Conservation (phyloP, 768 basidiomycete species). For the Lepiota subincarnata region DNA sequence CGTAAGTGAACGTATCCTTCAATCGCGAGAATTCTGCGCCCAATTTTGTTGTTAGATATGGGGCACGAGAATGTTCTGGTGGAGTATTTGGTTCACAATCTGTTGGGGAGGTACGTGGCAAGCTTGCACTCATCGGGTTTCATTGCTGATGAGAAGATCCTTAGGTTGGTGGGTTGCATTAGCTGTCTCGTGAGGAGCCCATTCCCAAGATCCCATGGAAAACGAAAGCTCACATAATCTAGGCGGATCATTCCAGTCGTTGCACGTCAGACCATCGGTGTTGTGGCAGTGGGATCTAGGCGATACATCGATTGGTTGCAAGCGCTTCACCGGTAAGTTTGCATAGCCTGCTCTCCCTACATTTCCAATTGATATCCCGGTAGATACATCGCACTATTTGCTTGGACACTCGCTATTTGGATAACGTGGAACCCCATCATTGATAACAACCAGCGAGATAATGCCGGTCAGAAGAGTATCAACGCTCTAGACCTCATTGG, state of each 20-base stretch:
- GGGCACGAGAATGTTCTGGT: slow-evolving; percentile 62
- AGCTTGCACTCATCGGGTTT: background rate
- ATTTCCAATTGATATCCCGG: background rate
- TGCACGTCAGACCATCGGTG: slow-evolving; percentile 61
- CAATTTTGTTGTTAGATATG: slow-evolving; percentile 39
- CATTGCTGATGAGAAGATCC: slow-evolving; percentile 2
- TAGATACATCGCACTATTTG: slow-evolving; percentile 61
- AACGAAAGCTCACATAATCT: slow-evolving; percentile 8
- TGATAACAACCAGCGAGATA: slow-evolving; percentile 30
- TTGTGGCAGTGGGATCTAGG: slow-evolving; percentile 65
- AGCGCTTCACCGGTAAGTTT: slow-evolving; percentile 54
- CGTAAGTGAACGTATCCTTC: slow-evolving; percentile 29
- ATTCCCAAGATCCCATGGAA: background rate
- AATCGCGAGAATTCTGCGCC: background rate
- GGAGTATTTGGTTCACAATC: slow-evolving; percentile 83
- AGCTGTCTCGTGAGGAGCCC: slow-evolving; percentile 52
- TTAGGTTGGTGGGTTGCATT: slow-evolving; percentile 79
- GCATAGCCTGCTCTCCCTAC: background rate
- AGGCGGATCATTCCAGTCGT: slow-evolving; percentile 49
- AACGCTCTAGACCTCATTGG: slow-evolving; percentile 50
- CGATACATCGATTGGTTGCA: slow-evolving; percentile 79
- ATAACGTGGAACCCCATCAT: slow-evolving; percentile 72
- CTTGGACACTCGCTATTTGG: slow-evolving; percentile 66
- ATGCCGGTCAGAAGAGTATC: slow-evolving; percentile 26
- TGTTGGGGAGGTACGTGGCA: slow-evolving; percentile 61